Conservation (phyloP, 2,329 filamentous ascomycete species). For the Aspergillus luchuensis region DNA sequence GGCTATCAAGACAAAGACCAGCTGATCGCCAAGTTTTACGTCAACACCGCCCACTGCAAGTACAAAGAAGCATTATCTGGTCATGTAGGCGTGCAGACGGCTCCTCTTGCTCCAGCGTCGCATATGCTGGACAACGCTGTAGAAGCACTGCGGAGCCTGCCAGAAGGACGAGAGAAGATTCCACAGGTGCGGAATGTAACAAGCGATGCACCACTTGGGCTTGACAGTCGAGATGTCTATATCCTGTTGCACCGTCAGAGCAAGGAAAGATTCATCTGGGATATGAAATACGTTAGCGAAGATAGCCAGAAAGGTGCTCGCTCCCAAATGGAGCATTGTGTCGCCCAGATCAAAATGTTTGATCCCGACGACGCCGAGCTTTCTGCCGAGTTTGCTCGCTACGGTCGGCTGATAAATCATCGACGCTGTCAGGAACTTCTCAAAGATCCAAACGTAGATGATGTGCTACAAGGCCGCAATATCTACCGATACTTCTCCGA, state of each 20-base stretch:
- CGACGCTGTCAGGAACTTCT: constrained; percentile 21
- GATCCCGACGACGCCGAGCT: background rate
- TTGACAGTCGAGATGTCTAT: constrained; percentile 14
- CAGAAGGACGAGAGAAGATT: constrained; percentile 13
- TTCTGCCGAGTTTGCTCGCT: constrained; percentile 17
- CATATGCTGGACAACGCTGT: constrained; percentile 20
- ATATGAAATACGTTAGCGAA: constrained; percentile 15
- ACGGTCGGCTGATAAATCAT: constrained; percentile 19
- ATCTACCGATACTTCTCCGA: constrained; percentile 23
- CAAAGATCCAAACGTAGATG: constrained; percentile 21
- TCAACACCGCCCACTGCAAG: constrained; percentile 17
- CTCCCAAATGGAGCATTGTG: constrained; percentile 17
- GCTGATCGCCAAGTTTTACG: constrained; percentile 13
- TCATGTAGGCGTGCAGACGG: constrained; percentile 19
- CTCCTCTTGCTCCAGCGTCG: constrained; percentile 21
- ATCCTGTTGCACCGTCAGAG: constrained; percentile 11
- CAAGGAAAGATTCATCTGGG: constrained; percentile 13
- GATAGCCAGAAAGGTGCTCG: background rate
- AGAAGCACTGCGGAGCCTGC: constrained; percentile 19
- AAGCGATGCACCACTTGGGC: constrained; percentile 21
- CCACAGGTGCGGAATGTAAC: constrained; percentile 18
- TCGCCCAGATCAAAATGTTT: constrained; percentile 14
- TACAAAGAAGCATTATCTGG: constrained; percentile 18
- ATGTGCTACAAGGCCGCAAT: constrained; percentile 27
- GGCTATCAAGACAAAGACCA: constrained; percentile 17